A percentile compares a stretch with the other conserved stretches of the same genome.
These are phyloP conservation scores for Syzygium oleosum DNA, from an alignment of 345 rosid genomes.

Conservation along the genomic window DNA sequence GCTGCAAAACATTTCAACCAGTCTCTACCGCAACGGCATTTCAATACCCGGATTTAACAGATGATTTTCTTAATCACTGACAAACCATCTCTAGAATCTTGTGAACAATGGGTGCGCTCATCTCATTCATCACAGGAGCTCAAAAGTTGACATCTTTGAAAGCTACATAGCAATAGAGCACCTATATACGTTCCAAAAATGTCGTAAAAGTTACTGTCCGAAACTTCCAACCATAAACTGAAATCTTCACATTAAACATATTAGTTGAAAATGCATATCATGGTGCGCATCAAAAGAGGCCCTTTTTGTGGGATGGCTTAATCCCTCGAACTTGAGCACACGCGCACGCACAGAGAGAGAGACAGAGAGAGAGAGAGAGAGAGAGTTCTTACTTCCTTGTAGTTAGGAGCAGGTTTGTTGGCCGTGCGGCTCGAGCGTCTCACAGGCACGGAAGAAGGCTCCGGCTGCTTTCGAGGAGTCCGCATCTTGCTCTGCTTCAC, in stretches of 20 bases:
- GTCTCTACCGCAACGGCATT: neutral
- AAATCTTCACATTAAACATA: neutral
- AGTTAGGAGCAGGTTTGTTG: slow-evolving; percentile 49
- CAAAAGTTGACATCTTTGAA: neutral
- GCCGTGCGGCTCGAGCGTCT: slow-evolving; percentile 67
- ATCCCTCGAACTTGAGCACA: neutral
- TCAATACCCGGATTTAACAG: neutral
- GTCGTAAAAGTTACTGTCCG: neutral
- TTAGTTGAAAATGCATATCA: neutral
- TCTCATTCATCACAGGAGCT: neutral
- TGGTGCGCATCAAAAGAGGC: neutral
- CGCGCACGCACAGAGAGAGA: neutral
- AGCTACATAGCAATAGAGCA: neutral
- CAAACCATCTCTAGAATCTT: neutral
- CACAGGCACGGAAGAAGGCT: slow-evolving; percentile 12
- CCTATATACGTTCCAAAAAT: neutral
- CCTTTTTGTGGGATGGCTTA: neutral
- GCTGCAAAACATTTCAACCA: neutral
- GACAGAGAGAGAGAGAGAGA: neutral
- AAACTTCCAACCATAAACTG: neutral
- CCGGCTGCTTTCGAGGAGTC: slow-evolving; percentile 12
- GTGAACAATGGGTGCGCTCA: neutral
- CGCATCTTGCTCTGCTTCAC: slow-evolving; percentile 32
- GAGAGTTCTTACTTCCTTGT: slow-evolving; percentile 45
- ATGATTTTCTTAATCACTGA: neutral